These are phyloP conservation scores for Neolecta irregularis DNA, from an alignment of 1,139 yeast genomes.

Conservation along the genomic window DNA sequence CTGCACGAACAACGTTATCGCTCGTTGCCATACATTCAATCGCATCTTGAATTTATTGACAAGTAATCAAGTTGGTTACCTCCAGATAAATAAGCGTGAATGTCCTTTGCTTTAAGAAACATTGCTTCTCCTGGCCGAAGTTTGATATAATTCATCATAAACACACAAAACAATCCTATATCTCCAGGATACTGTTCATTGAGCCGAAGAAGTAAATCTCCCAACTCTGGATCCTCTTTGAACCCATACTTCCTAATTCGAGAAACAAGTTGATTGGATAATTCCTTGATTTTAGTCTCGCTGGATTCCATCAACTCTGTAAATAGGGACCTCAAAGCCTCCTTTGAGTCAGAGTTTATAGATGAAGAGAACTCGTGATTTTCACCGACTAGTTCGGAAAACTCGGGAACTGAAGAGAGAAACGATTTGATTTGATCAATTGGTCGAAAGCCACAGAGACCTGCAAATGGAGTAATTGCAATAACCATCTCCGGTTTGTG, in stretches of 20 bases:
- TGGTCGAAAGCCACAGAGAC: constrained; percentile 96
- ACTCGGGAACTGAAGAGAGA: constrained; percentile 58
- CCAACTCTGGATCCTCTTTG: background rate
- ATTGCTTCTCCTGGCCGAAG: constrained; percentile 89
- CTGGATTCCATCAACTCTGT: background rate
- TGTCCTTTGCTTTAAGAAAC: constrained; percentile 91
- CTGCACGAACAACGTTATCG: constrained; percentile 95
- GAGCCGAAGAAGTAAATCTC: constrained; percentile 51
- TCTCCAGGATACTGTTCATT: constrained; percentile 84
- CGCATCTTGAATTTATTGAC: constrained; percentile 36
- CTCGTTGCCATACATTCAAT: constrained; percentile 99
- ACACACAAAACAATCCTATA: constrained; percentile 85
- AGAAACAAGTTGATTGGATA: background rate
- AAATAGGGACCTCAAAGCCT: background rate
- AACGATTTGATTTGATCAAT: constrained; percentile 56
- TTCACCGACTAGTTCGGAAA: constrained; percentile 54
- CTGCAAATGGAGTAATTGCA: constrained; percentile 90
- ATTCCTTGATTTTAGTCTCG: background rate
- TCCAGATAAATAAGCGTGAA: constrained; percentile 93
- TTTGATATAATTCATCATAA: constrained; percentile 73
- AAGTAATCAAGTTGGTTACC: background rate
- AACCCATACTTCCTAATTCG: background rate
- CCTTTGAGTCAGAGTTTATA: background rate
- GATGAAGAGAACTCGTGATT: constrained; percentile 29
- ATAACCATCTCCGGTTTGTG: constrained; percentile 99